These are phyloP conservation scores for Chalaropsis thielavioides DNA, from an alignment of 2,329 filamentous ascomycete genomes.

Conservation along the genomic window DNA sequence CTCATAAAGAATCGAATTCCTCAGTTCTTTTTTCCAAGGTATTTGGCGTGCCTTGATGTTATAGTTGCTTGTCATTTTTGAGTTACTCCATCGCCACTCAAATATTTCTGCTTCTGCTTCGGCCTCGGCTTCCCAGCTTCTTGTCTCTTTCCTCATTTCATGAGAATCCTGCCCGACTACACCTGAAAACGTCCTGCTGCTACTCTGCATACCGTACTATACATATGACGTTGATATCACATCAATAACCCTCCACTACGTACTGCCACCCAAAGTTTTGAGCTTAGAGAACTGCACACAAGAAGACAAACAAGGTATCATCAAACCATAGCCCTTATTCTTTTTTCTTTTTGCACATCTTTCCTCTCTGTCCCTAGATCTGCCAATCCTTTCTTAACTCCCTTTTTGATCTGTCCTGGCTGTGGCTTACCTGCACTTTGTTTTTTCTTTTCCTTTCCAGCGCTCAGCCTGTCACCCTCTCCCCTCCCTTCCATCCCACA, in stretches of 20 bases:
- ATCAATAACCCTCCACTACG: not conserved
- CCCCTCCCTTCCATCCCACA: no score
- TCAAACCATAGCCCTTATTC: not conserved
- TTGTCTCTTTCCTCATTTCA: slow-evolving; percentile 7
- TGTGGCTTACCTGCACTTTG: not conserved
- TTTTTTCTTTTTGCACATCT: slow-evolving; percentile 4
- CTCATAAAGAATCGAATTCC: not conserved
- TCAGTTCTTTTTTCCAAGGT: not conserved
- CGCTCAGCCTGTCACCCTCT: not conserved
- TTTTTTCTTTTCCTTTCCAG: slow-evolving; percentile 1
- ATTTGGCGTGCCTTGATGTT: not conserved
- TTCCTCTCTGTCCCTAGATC: not conserved
- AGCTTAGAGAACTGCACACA: not conserved
- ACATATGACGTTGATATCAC: slow-evolving; percentile 2
- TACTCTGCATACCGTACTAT: not conserved
- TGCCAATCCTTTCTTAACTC: not conserved
- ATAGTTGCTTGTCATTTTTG: not conserved
- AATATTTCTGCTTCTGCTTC: not conserved
- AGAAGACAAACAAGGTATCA: slow-evolving; percentile 1
- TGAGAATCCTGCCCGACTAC: not conserved
- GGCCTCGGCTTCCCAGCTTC: not conserved
- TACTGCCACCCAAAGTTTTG: not conserved
- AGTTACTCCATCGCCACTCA: not conserved
- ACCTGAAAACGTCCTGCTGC: not conserved
- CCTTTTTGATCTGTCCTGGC: not conserved